Evolutionary conservation across 2,329 filamentous ascomycete species (phyloP).

Genomic region (Alternaria panax): DNA sequence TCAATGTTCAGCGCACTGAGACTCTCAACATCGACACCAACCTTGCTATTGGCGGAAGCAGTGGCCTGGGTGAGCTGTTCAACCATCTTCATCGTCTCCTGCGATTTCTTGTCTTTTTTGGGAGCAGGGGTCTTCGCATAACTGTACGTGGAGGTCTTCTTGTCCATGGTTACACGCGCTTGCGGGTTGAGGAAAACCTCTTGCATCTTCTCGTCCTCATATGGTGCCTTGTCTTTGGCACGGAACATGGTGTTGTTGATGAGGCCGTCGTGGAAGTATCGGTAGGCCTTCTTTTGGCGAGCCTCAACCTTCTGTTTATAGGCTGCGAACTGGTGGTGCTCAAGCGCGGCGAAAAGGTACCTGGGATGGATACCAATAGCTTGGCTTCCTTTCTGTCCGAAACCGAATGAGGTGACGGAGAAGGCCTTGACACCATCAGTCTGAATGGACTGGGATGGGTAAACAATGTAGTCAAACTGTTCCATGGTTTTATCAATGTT

Average conservation of each 20-base stretch:
- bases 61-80: slow-evolving; percentile 76
- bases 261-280: slow-evolving; percentile 97
- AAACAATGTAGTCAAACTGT: slow-evolving; percentile 97
- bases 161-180: slow-evolving; percentile 82
- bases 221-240: slow-evolving; percentile 90
- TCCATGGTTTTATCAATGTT: slow-evolving; percentile 97
- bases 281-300: slow-evolving; percentile 97
- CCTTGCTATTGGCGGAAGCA: slow-evolving; percentile 68
- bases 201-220: slow-evolving; percentile 84
- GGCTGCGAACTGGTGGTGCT: slow-evolving; percentile 78
- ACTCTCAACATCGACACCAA: slow-evolving; percentile 94
- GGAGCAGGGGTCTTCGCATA: slow-evolving; percentile 69
- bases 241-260: slow-evolving; percentile 99
- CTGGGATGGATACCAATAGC: slow-evolving; percentile 96
- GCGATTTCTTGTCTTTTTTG: slow-evolving; percentile 64
- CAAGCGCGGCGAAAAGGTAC: slow-evolving; percentile 94
- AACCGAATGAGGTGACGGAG: slow-evolving; percentile 98
- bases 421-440: slow-evolving; percentile 99
- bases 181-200: slow-evolving; percentile 93
- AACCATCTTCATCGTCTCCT: slow-evolving; percentile 76
- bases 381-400: slow-evolving; percentile 98
- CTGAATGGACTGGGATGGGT: slow-evolving; percentile 93
- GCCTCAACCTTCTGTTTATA: slow-evolving; percentile 91
- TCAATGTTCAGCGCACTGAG: slow-evolving; percentile 87
- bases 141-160: slow-evolving; percentile 81